Base-by-base conservation (phyloP, 2,329 filamentous ascomycete genomes). In the Colletotrichum magnum region DNA sequence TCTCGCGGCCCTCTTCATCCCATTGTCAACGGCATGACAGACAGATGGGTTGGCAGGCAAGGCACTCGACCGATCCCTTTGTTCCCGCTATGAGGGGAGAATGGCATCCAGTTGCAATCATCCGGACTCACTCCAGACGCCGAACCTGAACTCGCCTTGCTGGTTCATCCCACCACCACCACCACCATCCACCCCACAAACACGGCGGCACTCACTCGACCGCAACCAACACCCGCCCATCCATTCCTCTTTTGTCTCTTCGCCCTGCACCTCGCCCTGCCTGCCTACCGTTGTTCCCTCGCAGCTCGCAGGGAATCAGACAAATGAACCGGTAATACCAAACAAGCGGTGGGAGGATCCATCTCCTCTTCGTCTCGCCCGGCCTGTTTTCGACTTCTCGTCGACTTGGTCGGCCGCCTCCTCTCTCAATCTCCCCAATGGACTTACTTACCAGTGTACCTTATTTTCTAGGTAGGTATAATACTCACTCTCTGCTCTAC, bases 21-120 rank as follows among this genome's bases (percentile, higher is more conserved):
- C 66, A 69, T 60, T 66, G 61, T 66, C 62, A 60, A 18, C 54
- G 16, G 54, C 24, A 58, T 58, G 41, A 59, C 51, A 50, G 32
- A 16, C 28, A 45, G 66, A 36, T 18, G 5, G 16, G 18, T 7
- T 47, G 16, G 45, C 16, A 47, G 45, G 16, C 45, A 36, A 3
- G 7, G 16, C 45, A 53, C 50, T 36, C 15, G 15, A 54, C 9
- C 48, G 32, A 32, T 45, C 60, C 60, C 62, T 51, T 65, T 60
- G 66, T 60, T 47, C 61, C 54, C 18, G 32, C 56, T 41, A 36
- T 45, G 28, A 32, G 32, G 15, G 21, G 0, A 4, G 21, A 39
- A 58, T 58, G 52, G 13, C 48, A 58, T 24, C n/a, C 21, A 10
- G 32, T 36, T 36, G 7, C 32, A 36, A 36, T 10, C 65, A 36